These are phyloP conservation scores for Tympanopsis confertula DNA, from an alignment of 2,329 filamentous ascomycete genomes.

Conservation along the genomic window DNA sequence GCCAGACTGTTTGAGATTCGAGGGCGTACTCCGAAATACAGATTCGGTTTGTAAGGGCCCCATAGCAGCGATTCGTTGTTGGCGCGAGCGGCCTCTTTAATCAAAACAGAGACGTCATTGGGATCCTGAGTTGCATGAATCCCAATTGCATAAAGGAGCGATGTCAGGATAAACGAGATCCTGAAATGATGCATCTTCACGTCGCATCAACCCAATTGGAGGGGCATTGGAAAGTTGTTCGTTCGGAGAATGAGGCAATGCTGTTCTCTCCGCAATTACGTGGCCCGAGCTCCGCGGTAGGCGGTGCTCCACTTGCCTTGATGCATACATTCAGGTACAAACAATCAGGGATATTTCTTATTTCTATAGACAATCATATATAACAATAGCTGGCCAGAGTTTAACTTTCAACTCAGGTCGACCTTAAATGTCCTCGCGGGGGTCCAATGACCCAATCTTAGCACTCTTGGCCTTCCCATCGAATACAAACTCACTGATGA, in stretches of 20 bases:
- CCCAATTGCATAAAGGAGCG: neutral
- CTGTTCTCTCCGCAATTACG: slow-evolving; percentile 1
- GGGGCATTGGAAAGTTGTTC: neutral
- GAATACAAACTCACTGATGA: slow-evolving; percentile 70
- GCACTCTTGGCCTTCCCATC: slow-evolving; percentile 61
- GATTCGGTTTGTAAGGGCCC: slow-evolving; percentile 87
- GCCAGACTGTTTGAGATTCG: slow-evolving; percentile 70
- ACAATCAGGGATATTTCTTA: too few species aligned
- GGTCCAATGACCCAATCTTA: slow-evolving; percentile 54
- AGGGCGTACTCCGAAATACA: slow-evolving; percentile 86
- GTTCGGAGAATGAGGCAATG: too few species aligned
- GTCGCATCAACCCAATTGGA: neutral
- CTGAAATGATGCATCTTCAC: neutral
- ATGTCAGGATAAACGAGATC: neutral
- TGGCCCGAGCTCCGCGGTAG: neutral
- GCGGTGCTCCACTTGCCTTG: too few species aligned
- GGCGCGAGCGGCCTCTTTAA: slow-evolving; percentile 18
- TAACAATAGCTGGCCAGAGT: too few species aligned
- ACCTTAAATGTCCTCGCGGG: too few species aligned
- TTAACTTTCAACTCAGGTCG: too few species aligned
- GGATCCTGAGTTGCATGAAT: neutral
- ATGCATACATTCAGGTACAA: too few species aligned
- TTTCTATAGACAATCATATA: too few species aligned
- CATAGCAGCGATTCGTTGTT: slow-evolving; percentile 83
- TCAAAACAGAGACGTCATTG: slow-evolving; percentile 4